phyloP scores from a whole-genome alignment of 768 basidiomycete genomes.

The Pluteus cervinus region DNA sequence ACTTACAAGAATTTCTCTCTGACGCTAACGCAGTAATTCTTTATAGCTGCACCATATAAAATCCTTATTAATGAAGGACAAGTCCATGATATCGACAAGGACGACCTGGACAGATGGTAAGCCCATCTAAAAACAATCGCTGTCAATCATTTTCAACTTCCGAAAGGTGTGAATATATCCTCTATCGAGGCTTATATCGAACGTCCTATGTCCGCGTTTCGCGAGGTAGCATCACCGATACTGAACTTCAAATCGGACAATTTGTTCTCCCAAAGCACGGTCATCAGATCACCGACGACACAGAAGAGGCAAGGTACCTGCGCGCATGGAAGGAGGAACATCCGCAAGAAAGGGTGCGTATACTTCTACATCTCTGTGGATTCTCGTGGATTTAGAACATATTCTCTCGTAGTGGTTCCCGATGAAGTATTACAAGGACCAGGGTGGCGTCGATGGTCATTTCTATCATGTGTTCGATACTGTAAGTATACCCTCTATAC shows the following conservation, averaged over 20 bases:
- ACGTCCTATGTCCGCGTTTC: conserved; percentile 82
- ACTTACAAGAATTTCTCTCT: neutral
- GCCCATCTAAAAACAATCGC: conserved; percentile 10
- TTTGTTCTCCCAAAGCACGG: conserved; percentile 70
- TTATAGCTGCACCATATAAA: conserved; percentile 71
- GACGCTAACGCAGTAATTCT: too few species aligned
- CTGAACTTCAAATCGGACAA: conserved; percentile 84
- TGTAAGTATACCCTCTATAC: conserved; percentile 29
- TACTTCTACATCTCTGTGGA: neutral
- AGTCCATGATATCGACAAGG: conserved; percentile 74
- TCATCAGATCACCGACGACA: conserved; percentile 47
- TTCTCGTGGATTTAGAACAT: neutral
- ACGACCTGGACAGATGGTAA: conserved; percentile 69
- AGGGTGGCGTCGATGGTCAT: conserved; percentile 64
- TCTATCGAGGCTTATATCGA: conserved; percentile 75
- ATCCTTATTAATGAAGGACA: conserved; percentile 71
- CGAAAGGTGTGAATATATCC: conserved; percentile 83
- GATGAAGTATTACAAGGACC: conserved; percentile 57
- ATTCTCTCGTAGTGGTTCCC: conserved; percentile 71
- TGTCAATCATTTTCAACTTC: neutral
- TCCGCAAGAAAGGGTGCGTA: conserved; percentile 51
- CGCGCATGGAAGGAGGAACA: conserved; percentile 63
- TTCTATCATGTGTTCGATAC: conserved; percentile 75
- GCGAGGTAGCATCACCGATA: conserved; percentile 81
- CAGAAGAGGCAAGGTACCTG: conserved; percentile 56